Conservation (phyloP, 495 filamentous ascomycete species). For the Hyaloscypha variabilis region DNA sequence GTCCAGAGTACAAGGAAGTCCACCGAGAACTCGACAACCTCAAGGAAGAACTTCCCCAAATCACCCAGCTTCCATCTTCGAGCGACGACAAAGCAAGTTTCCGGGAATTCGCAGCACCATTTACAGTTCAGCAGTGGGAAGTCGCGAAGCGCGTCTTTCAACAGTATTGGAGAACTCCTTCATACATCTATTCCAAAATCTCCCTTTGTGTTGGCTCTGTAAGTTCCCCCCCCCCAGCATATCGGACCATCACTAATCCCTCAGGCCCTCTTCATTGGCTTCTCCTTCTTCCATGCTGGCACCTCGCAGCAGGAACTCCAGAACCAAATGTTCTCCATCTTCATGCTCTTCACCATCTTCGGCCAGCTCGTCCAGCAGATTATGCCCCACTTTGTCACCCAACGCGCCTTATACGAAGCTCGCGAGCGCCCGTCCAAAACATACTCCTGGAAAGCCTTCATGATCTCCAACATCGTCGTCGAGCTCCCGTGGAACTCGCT, state of each 20-base stretch:
- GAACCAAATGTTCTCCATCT: slow-evolving; percentile 86
- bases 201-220: slow-evolving; percentile 51
- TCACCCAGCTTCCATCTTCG: background rate
- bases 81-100: slow-evolving; percentile 30
- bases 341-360: slow-evolving; percentile 77
- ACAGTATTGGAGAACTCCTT: slow-evolving; percentile 88
- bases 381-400: slow-evolving; percentile 81
- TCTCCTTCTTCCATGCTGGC: slow-evolving; percentile 78
- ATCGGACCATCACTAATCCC: background rate
- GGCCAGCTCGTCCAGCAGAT: slow-evolving; percentile 77
- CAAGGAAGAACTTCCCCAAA: slow-evolving; percentile 38
- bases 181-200: slow-evolving; percentile 78
- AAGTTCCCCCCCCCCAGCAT: background rate
- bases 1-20: slow-evolving; percentile 69
- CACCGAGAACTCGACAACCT: slow-evolving; percentile 71
- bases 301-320: slow-evolving; percentile 78
- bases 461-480: slow-evolving; percentile 74
- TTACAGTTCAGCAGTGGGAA: slow-evolving; percentile 52
- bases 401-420: slow-evolving; percentile 80
- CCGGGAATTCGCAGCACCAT: slow-evolving; percentile 59
- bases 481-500: slow-evolving; percentile 78
- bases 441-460: slow-evolving; percentile 83
- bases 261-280: slow-evolving; percentile 75
- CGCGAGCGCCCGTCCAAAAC: slow-evolving; percentile 84
- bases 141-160: slow-evolving; percentile 72